Conservation (phyloP, 1,284 basidiomycete species). For the Lentinus polychrous region DNA sequence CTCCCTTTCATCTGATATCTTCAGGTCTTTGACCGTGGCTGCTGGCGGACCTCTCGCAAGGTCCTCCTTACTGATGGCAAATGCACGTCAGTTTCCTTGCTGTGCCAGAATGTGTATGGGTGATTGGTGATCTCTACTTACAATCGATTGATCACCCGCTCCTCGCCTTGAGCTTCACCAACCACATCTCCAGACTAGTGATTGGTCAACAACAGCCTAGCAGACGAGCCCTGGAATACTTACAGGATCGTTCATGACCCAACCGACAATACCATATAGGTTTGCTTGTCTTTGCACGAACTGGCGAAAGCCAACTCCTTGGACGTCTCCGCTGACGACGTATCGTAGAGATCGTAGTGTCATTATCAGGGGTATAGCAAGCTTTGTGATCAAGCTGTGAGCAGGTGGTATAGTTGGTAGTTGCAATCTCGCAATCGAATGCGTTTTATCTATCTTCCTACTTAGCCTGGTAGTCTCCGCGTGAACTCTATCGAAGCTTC, state of each 20-base stretch:
- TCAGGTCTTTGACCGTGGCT: constrained; percentile 17
- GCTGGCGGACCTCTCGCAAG: constrained; percentile 18
- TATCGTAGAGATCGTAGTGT: constrained; percentile 19
- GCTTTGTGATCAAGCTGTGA: too few relatives aligned
- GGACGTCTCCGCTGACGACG: constrained; percentile 22
- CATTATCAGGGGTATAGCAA: constrained; percentile 11
- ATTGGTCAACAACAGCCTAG: not conserved
- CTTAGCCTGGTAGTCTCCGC: too few relatives aligned
- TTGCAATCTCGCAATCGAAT: too few relatives aligned
- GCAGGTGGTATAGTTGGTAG: too few relatives aligned
- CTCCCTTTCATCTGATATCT: constrained; percentile 17
- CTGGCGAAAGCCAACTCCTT: constrained; percentile 23
- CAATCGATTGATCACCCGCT: constrained; percentile 18
- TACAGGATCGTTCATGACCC: constrained; percentile 24
- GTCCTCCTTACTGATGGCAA: constrained; percentile 16
- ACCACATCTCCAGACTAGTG: constrained; percentile 23
- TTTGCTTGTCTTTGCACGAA: constrained; percentile 20
- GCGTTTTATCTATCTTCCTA: too few relatives aligned
- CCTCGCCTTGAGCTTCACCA: constrained; percentile 22
- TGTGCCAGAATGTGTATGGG: not conserved
- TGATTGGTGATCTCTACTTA: constrained; percentile 10
- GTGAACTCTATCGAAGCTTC: too few relatives aligned
- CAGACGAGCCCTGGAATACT: not conserved
- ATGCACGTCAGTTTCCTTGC: not conserved
- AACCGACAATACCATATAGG: constrained; percentile 22